Percentiles rank a stretch among this genome's conserved stretches.
Conservation (phyloP, 2,329 filamentous ascomycete species). For the Trichoderma breve region DNA sequence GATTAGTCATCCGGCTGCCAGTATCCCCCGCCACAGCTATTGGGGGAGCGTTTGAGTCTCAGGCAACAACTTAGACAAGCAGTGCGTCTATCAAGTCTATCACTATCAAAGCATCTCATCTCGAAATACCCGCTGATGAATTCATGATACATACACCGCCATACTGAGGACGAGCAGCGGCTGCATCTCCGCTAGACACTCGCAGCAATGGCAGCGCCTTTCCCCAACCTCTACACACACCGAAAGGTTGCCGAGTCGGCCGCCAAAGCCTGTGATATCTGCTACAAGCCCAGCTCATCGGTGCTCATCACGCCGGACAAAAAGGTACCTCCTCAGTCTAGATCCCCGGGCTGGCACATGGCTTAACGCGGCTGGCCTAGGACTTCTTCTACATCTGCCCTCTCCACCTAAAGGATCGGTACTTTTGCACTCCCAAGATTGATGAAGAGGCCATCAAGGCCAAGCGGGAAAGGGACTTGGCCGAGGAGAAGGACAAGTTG, state of each 20-base stretch:
- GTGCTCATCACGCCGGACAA: slow-evolving; percentile 88
- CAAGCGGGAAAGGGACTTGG: slow-evolving; percentile 60
- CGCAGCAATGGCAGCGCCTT: slow-evolving; percentile 31
- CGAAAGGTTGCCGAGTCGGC: slow-evolving; percentile 83
- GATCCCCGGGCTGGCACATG: neutral
- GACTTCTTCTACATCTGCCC: slow-evolving; percentile 93
- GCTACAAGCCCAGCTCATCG: slow-evolving; percentile 82
- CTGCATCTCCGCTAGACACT: neutral
- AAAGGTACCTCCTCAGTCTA: slow-evolving; percentile 57
- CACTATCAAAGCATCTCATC: neutral
- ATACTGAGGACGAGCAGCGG: neutral
- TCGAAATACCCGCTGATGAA: neutral
- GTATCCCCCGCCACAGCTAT: slow-evolving; percentile 3
- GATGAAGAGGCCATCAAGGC: slow-evolving; percentile 65
- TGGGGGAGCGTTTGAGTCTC: neutral
- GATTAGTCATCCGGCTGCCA: slow-evolving; percentile 10
- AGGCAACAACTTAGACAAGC: neutral
- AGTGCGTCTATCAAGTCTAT: neutral
- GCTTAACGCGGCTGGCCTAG: slow-evolving; percentile 27
- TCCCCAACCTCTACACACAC: slow-evolving; percentile 80
- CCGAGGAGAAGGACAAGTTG: slow-evolving; percentile 61
- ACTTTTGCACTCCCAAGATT: slow-evolving; percentile 74
- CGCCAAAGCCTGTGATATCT: slow-evolving; percentile 83
- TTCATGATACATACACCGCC: neutral
- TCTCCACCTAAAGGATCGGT: slow-evolving; percentile 75